Evolutionary conservation across 2,329 filamentous ascomycete species (phyloP), one percentile per base, ranked within the genome.

Genomic region (Ophiostoma ips): DNA sequence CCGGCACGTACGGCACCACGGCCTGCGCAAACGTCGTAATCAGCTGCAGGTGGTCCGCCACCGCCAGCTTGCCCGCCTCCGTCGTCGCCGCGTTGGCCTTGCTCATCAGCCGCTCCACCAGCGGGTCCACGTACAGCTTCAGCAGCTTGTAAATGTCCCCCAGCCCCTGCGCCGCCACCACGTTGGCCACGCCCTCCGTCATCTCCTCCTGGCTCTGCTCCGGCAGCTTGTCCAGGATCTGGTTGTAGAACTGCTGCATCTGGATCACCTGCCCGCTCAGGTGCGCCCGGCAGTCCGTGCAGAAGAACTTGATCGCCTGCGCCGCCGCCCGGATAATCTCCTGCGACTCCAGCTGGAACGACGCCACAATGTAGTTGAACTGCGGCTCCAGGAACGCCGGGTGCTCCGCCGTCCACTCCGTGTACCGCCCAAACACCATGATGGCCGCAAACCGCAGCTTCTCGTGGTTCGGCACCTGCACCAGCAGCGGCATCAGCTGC

Each of bases 381-480:
- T 98, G 92, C 9, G 86, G 76, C 64, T 95, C 85, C 9, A 98
- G 73, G 43, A 90, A 94, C 52, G 95, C 87, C 0, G 90, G 87
- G 61, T 98, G 92, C 45, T 87, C 81, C 5, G 92, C 81, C 0
- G 94, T 98, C 92, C 92, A 98, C 65, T 96, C 90, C 0, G 94
- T 98, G 63, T 98, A 98, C 55, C 92, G 79, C 35, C 88, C 92
- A 19, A 98, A 76, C 3, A 94, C 89, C 88, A 98, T 95, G 60
- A 96, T 95, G 6, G 90, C 90, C 55, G 94, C 90, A 66, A 98
- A 98, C 8, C 89, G 87, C n/a, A 98, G 77, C 70, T 96, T 98
- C 66, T 96, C 87, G 60, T 98, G 92, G 60, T 86, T 83, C 0
- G 92, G 92, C 53, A 98, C 94, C 62, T 94, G 86, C 11, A 95